Evolutionary conservation across 192 early-diverging fungal species (phyloP), one percentile per base, ranked within the genome.

Genomic region (Entomortierella beljakovae): DNA sequence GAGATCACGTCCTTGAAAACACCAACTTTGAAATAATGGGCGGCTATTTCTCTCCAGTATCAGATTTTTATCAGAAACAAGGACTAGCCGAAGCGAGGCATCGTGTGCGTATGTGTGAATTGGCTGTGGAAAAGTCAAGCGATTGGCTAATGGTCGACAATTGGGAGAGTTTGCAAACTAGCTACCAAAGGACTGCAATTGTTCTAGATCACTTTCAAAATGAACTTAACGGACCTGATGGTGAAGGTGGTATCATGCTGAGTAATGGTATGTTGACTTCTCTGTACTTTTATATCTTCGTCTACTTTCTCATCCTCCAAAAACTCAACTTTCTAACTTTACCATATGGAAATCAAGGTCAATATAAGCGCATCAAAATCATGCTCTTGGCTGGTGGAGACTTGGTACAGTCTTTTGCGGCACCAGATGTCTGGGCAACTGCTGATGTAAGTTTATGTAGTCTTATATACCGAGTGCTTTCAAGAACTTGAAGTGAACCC

Each of bases 41-140:
- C 10, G 98, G 97, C 11, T 98, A 98, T 83, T 98, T 95, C 82
- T 97, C 96, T 6, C 98, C 98, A 1, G 98, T 99, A 16, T 94
- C 93, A 0, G 96, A 98, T 64, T 93, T 89, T 59, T 99, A 99
- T 73, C 88, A 90, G 61, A 98, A 99, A 73, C 90, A 92, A 61
- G 98, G 97, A 9, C 85, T 99, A 26, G 97, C 94, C 0, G 84
- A 89, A 18, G 94, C 93, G 64, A 79, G 88, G 53, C 94, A 99
- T 81, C 88, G 98, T 26, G 95, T 98, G 11, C 81, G 85, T 25
- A 99, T 99, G 98, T 97, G 96, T 84, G 88, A 95, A 65, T 75
- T 94, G 37, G 97, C 96, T 3, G 90, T 92, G 1, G 88, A 93
- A 62, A 89, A 90, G 56, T 92, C 88, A 48, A 94, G 93, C 48